phyloP scores from a whole-genome alignment of 2,329 filamentous ascomycete species.

The Rugonectria rugulosa region DNA sequence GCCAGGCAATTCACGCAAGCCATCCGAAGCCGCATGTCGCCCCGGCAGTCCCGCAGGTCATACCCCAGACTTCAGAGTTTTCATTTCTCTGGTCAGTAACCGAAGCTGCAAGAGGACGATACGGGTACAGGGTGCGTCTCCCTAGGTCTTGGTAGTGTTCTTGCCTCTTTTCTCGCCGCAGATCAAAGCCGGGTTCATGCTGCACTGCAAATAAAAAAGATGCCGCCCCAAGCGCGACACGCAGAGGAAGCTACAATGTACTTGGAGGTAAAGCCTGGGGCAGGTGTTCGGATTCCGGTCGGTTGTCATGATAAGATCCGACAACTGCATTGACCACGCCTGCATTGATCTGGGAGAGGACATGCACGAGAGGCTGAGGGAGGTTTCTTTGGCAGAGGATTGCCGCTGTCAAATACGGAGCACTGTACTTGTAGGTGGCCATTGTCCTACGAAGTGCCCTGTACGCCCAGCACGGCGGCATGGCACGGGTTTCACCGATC shows the following conservation, averaged over 20 bases:
- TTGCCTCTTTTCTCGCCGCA: neutral
- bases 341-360: too few species aligned
- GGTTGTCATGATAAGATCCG: neutral
- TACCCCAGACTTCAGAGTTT: conserved; percentile 22
- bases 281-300: conserved; percentile 17
- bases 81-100: neutral
- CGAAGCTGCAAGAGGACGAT: too few species aligned
- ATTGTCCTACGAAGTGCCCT: too few species aligned
- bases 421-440: too few species aligned
- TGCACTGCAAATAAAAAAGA: neutral
- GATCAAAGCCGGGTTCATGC: neutral
- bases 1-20: conserved; percentile 23
- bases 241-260: neutral
- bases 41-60: neutral
- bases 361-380: too few species aligned
- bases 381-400: too few species aligned
- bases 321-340: too few species aligned
- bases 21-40: conserved; percentile 25
- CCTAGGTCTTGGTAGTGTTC: neutral
- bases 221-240: conserved; percentile 30
- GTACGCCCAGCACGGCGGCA: too few species aligned
- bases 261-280: conserved; percentile 11
- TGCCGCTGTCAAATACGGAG: too few species aligned
- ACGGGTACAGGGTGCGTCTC: too few species aligned
- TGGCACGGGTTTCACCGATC: too few species aligned